A percentile compares a stretch with the other conserved stretches of the same genome.
These are phyloP conservation scores for Mimosa bimucronata DNA, from an alignment of 306 rosid species.

Conservation along the genomic window DNA sequence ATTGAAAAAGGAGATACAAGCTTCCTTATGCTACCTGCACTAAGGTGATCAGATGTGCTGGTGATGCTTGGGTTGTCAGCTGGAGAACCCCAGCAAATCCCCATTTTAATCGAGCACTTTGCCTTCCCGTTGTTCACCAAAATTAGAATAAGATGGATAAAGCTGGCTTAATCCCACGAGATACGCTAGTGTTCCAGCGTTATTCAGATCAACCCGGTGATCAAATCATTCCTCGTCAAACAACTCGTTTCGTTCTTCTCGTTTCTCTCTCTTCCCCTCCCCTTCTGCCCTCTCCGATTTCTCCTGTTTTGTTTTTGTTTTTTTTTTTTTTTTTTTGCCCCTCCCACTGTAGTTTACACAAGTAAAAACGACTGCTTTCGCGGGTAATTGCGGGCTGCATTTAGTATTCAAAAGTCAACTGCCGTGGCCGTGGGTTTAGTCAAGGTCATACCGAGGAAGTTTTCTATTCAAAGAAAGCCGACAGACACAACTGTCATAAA, in stretches of 20 bases:
- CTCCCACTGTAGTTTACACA: too few species aligned
- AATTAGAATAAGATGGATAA: neutral
- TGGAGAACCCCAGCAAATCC: slow-evolving; percentile 78
- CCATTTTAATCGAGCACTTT: slow-evolving; percentile 52
- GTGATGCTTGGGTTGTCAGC: slow-evolving; percentile 33
- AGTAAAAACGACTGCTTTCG: neutral
- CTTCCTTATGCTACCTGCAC: slow-evolving; percentile 45
- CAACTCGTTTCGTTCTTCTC: neutral
- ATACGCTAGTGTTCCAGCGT: neutral
- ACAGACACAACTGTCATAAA: neutral
- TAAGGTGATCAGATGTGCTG: slow-evolving; percentile 56
- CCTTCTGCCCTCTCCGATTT: neutral
- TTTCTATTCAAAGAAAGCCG: neutral
- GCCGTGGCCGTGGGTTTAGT: neutral
- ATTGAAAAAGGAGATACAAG: neutral
- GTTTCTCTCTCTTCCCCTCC: neutral
- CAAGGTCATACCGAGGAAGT: neutral
- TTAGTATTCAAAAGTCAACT: neutral
- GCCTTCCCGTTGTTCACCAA: neutral
- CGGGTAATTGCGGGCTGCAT: neutral
- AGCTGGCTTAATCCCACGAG: neutral
- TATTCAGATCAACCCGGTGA: neutral
- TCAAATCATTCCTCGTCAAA: slow-evolving; percentile 1
- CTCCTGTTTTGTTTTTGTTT: neutral
- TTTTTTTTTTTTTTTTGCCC: neutral